Evolutionary conservation across 805 yeast species (phyloP), one percentile per base, ranked within the genome.

Genomic region (Lipomyces japonicus): DNA sequence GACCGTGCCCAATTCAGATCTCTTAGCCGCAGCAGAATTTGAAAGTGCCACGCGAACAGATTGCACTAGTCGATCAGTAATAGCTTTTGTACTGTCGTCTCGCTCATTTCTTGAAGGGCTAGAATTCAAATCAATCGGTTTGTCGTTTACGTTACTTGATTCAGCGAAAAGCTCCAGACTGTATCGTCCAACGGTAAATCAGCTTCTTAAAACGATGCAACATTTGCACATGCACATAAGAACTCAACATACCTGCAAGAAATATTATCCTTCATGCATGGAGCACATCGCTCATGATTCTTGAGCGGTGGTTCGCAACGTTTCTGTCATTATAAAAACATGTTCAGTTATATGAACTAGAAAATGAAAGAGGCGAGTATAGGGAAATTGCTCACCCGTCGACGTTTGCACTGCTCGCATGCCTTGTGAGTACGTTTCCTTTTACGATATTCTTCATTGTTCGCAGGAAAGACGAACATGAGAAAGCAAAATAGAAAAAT

Each of bases 391-490:
- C 21, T 36, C 26, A 32, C 63, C 31, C 75, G 59, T 24, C 70
- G 61, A 4, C 68, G 62, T 43, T 72, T 65, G 60, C 75, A 71
- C 52, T 65, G 71, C 42, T 65, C 66, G 55, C 75, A 71, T 39
- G 75, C 74, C 55, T 67, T 65, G 61, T 69, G 71, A 2, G 71
- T 72, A 9, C 75, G 61, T 49, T 71, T 72, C n/a, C 75, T 68
- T 25, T 64, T 64, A 40, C 74, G 66, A 57, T 69, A 71, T 51
- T 62, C 69, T 18, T 62, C 66, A 55, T 72, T 66, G 59, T 72
- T 71, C 22, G 75, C 75, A 3, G 75, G 75, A 45, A 71, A 71
- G 46, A 71, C 75, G 58, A 66, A 65, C 72, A 71, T 70, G 34
- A 44, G 26, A 22, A 14, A 14, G 24, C 12, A 19, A 25, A 38